Conservation (phyloP, 2,329 filamentous ascomycete genomes). For the Parafenestella ontariensis region DNA sequence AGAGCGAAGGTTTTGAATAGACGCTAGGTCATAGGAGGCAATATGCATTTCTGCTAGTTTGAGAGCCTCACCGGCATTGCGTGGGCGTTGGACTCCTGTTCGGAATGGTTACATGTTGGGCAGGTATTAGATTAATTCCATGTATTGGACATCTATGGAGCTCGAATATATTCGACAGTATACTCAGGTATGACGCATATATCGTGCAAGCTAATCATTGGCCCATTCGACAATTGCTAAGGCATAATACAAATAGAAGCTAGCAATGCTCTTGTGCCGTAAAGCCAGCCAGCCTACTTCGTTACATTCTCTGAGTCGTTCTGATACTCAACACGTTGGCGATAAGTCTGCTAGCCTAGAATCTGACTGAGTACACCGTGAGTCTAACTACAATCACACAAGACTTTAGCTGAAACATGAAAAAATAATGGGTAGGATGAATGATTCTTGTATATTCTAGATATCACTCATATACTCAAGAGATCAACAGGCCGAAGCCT, state of each 20-base stretch:
- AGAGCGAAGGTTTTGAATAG: constrained; percentile 43
- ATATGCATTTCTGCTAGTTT: not conserved
- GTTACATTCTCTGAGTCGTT: too few relatives aligned
- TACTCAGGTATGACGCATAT: not conserved
- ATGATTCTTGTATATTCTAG: constrained; percentile 1
- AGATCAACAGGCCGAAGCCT: constrained; percentile 4
- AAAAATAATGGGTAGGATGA: not conserved
- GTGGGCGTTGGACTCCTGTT: not conserved
- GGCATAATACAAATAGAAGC: not conserved
- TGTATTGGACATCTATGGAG: not conserved
- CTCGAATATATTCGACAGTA: not conserved
- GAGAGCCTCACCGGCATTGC: not conserved
- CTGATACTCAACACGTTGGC: too few relatives aligned
- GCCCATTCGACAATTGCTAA: not conserved
- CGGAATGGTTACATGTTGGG: not conserved
- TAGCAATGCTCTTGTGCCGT: not conserved
- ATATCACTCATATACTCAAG: constrained; percentile 11
- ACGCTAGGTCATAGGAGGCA: not conserved
- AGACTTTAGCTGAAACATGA: too few relatives aligned
- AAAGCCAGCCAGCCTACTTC: not conserved
- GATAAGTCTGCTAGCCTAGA: not conserved
- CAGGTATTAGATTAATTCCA: not conserved
- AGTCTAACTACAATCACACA: too few relatives aligned
- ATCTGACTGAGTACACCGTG: too few relatives aligned
- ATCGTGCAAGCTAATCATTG: not conserved